Evolutionary conservation across 2,329 filamentous ascomycete genomes (phyloP), one percentile per base, ranked within the genome.

Genomic region (Cytospora piceae): DNA sequence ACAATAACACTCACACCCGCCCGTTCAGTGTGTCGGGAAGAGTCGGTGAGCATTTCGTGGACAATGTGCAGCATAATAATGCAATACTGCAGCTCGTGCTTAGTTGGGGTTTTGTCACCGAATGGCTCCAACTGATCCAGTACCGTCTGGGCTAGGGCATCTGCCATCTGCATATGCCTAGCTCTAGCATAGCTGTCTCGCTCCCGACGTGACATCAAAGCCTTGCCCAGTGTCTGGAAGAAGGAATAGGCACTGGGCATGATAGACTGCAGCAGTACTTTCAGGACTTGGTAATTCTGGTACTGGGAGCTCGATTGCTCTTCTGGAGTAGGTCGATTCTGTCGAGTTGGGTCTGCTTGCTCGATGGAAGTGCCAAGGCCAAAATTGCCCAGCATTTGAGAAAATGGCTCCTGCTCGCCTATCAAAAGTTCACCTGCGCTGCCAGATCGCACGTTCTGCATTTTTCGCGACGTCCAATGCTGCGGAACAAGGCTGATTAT

Each of bases 221-320:
- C 87, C 75, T 93, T 95, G 15, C 94, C 94, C 53, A 98, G 81
- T 1, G 88, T 90, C 73, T 96, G 92, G 74, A 97, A 90, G 71
- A 98, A 91, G 0, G 91, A 89, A 22, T 92, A 90, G n/a, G 94
- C 90, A 3, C 90, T 89, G 11, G 88, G 88, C 27, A 94, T 89
- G 71, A 96, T 85, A 39, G 92, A 89, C 72, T 90, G 90, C 15
- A 98, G 83, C 14, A 98, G 81, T 70, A 89, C 89, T 46, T 90
- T 86, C 54, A 98, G 82, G 15, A 87, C 89, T 73, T 90, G 87
- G 51, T 90, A 93, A 75, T 98, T 99, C 74, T 90, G 78, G 70
- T 80, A 87, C n/a, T 81, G 78, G 27, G 80, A 73, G 69, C 72
- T 51, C 71, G 73, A 53, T 72, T 71, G 42, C 53, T 72, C 65